Evolutionary conservation across 257 asterid species (phyloP).

Genomic region (Scutellaria galericulata): DNA sequence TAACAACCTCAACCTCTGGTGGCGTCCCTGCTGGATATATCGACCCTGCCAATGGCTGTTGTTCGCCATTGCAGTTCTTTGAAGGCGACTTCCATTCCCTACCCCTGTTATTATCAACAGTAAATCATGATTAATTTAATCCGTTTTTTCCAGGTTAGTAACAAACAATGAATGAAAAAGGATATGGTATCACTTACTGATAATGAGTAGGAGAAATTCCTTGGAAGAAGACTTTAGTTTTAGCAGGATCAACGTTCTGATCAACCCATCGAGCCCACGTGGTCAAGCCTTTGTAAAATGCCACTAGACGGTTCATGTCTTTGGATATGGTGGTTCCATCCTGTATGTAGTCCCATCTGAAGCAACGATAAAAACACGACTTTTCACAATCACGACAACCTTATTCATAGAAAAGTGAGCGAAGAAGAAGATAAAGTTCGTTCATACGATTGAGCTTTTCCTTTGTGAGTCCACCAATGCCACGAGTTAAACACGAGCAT

Average conservation of each 20-base stretch:
- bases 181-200: constrained; percentile 44
- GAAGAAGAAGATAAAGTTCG: neutral
- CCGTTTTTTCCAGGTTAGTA: neutral
- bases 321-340: constrained; percentile 53
- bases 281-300: constrained; percentile 64
- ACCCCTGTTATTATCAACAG: constrained; percentile 47
- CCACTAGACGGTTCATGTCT: constrained; percentile 71
- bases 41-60: constrained; percentile 58
- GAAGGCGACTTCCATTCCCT: constrained; percentile 58
- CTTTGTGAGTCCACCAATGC: constrained; percentile 96
- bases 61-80: constrained; percentile 62
- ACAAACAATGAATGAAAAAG: neutral
- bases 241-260: constrained; percentile 56
- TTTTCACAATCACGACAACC: neutral
- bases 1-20: constrained; percentile 56
- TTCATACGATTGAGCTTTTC: constrained; percentile 61
- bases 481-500: constrained; percentile 73
- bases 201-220: constrained; percentile 76
- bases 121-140: neutral
- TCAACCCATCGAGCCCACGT: constrained; percentile 79
- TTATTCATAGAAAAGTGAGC: neutral
- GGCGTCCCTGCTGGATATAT: constrained; percentile 65
- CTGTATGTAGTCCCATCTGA: constrained; percentile 70
- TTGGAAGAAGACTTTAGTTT: constrained; percentile 69
- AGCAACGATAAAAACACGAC: neutral